These are phyloP conservation scores for Trametes cubensis DNA, from an alignment of 768 basidiomycete species.

Conservation along the genomic window DNA sequence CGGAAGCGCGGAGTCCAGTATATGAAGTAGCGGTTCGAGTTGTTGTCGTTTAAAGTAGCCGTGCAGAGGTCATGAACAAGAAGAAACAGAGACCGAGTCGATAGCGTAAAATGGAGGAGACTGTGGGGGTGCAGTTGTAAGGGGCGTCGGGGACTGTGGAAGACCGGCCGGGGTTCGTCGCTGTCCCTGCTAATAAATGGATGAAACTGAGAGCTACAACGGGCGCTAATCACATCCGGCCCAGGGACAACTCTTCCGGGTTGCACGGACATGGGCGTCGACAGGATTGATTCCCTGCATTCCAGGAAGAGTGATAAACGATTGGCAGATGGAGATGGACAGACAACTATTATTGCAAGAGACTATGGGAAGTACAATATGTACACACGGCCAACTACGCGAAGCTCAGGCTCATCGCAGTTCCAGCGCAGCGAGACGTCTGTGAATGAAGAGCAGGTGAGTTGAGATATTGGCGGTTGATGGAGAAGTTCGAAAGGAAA, in stretches of 20 bases:
- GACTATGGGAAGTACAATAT: not conserved
- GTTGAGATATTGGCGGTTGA: not conserved
- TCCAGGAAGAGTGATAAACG: not conserved
- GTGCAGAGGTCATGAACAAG: constrained; percentile 4
- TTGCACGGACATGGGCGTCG: not conserved
- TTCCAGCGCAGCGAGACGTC: not conserved
- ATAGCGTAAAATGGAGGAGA: not conserved
- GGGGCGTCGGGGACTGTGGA: not conserved
- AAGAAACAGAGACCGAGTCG: not conserved
- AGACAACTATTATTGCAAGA: not conserved
- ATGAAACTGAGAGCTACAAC: not conserved
- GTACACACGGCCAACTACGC: not conserved
- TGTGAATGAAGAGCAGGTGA: not conserved
- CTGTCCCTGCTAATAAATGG: too few species aligned
- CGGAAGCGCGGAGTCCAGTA: not conserved
- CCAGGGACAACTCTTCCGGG: not conserved
- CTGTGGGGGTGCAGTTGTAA: not conserved
- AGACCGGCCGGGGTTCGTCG: not conserved
- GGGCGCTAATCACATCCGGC: not conserved
- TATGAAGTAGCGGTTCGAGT: not conserved
- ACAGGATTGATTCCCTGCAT: not conserved
- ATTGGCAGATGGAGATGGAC: too few species aligned
- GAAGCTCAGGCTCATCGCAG: too few species aligned
- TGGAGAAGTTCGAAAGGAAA: not conserved
- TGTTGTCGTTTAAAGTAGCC: not conserved